phyloP scores from a whole-genome alignment of 2,329 filamentous ascomycete genomes.

The Cercospora berteroae region DNA sequence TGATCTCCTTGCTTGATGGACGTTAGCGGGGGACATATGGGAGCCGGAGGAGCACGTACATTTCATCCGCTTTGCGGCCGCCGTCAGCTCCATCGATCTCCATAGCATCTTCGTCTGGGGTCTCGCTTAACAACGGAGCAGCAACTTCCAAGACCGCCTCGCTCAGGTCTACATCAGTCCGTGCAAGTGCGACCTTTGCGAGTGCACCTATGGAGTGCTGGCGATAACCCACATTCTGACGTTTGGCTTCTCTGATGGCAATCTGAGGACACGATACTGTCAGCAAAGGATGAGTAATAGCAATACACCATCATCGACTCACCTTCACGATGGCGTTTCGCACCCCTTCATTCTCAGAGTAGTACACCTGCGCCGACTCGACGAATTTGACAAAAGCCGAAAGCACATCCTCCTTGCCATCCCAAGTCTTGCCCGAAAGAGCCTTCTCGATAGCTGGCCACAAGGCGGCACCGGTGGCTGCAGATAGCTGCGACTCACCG shows the following conservation, averaged over 20 bases:
- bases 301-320: slow-evolving; percentile 22
- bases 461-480: slow-evolving; percentile 43
- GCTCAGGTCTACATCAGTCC: slow-evolving; percentile 69
- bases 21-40: slow-evolving; percentile 1
- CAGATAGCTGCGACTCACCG: slow-evolving; percentile 56
- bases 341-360: slow-evolving; percentile 57
- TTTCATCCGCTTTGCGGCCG: slow-evolving; percentile 26
- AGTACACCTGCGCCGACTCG: slow-evolving; percentile 59
- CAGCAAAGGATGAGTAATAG: slow-evolving; percentile 1
- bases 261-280: slow-evolving; percentile 54
- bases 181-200: slow-evolving; percentile 67
- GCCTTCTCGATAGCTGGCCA: slow-evolving; percentile 85
- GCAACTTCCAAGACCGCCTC: slow-evolving; percentile 65
- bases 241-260: slow-evolving; percentile 79
- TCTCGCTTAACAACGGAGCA: slow-evolving; percentile 57
- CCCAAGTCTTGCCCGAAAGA: slow-evolving; percentile 84
- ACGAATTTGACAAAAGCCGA: slow-evolving; percentile 77
- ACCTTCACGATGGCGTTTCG: slow-evolving; percentile 66
- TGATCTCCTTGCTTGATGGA: slow-evolving; percentile 27
- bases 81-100: slow-evolving; percentile 58
- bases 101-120: slow-evolving; percentile 62
- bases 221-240: slow-evolving; percentile 82
- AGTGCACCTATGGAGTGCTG: slow-evolving; percentile 71
- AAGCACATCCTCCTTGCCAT: slow-evolving; percentile 83
- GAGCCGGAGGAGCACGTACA: slow-evolving; percentile 26